phyloP scores from a whole-genome alignment of 148 eudicot genomes.

The Arctostaphylos glauca region DNA sequence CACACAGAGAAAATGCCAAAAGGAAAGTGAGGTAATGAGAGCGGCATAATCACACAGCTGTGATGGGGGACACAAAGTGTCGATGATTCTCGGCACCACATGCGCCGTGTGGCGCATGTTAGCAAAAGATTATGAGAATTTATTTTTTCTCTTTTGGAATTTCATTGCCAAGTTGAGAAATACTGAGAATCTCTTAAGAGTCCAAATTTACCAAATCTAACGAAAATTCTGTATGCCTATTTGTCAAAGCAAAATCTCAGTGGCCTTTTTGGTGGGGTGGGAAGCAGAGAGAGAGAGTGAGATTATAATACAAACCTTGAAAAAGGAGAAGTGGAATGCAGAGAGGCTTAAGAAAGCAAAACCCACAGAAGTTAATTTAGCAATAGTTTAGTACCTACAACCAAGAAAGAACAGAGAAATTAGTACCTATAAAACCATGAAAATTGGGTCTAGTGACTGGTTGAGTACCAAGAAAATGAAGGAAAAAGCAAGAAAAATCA shows the following conservation, averaged over 20 bases:
- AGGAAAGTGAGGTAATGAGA: constrained; percentile 8
- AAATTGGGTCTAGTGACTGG: too few relatives aligned
- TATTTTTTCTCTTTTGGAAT: not conserved
- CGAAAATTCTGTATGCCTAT: not conserved
- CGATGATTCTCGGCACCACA: constrained; percentile 9
- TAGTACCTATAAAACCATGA: too few relatives aligned
- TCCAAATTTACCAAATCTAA: not conserved
- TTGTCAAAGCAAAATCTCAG: too few relatives aligned
- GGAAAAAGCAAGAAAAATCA: not conserved
- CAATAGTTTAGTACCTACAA: not conserved
- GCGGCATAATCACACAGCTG: not conserved
- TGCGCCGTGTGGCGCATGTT: constrained; percentile 8
- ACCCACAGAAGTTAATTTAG: not conserved
- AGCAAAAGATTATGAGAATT: not conserved
- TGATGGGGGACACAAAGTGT: constrained; percentile 7
- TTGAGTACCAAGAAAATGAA: not conserved
- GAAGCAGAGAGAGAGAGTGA: too few relatives aligned
- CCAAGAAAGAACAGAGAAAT: not conserved
- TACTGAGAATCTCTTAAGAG: not conserved
- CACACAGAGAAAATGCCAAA: constrained; percentile 6
- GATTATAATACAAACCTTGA: not conserved
- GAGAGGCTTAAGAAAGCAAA: not conserved
- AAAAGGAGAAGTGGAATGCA: not conserved
- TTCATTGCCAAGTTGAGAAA: not conserved
- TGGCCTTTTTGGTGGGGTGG: too few relatives aligned